Evolutionary conservation across 108 stramenopile genomes (phyloP).

Genomic region (Cyclotella baltica): DNA sequence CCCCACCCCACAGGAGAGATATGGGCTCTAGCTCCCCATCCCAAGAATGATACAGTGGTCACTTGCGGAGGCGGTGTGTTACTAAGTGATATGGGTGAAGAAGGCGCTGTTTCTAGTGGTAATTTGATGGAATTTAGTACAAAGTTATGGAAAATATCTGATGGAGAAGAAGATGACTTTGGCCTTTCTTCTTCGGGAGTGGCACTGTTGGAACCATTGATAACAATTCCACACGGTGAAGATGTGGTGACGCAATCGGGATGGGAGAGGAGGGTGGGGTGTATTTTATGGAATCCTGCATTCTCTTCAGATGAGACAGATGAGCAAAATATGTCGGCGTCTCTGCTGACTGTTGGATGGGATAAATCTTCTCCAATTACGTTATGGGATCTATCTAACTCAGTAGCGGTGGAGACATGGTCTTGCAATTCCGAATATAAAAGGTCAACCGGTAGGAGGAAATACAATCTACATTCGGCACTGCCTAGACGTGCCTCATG

Average conservation of each 20-base stretch:
- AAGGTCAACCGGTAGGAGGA: constrained; percentile 4
- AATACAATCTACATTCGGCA: constrained; percentile 26
- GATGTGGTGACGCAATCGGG: constrained; percentile 2
- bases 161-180: constrained; percentile 34
- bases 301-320: constrained; percentile 28
- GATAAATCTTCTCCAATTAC: constrained; percentile 45
- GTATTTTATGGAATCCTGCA: constrained; percentile 52
- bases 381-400: constrained; percentile 51
- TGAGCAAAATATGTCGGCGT: constrained; percentile 22
- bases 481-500: constrained; percentile 74
- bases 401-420: constrained; percentile 39
- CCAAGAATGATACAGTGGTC: constrained; percentile 36
- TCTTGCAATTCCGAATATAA: neutral
- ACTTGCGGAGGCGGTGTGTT: constrained; percentile 58
- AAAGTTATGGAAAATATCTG: constrained; percentile 23
- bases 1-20: constrained; percentile 55
- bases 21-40: constrained; percentile 48
- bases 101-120: neutral
- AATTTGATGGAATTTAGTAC: constrained; percentile 10
- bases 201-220: constrained; percentile 33
- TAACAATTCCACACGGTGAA: constrained; percentile 48
- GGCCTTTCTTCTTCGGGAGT: neutral
- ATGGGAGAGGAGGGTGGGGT: constrained; percentile 55
- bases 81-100: neutral
- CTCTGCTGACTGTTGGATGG: constrained; percentile 56